These are phyloP conservation scores for Lagenaria siceraria DNA, from an alignment of 306 rosid genomes.

Conservation along the genomic window DNA sequence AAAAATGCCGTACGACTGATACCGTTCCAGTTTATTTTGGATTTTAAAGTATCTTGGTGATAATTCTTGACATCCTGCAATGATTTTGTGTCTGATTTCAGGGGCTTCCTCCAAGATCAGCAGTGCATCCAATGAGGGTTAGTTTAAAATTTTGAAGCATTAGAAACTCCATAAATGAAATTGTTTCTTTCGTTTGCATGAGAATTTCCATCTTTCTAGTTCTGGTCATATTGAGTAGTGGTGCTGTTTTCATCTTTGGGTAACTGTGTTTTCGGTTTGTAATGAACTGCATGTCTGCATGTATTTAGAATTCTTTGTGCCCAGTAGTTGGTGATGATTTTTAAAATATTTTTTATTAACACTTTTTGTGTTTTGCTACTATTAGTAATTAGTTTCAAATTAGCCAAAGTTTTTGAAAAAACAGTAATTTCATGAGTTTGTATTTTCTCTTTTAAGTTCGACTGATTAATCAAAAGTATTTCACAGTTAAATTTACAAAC, in stretches of 20 bases:
- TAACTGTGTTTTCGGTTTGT: background rate
- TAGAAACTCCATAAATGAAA: background rate
- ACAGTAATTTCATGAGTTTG: background rate
- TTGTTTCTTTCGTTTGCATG: background rate
- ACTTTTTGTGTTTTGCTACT: background rate
- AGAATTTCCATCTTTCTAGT: background rate
- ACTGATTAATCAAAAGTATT: background rate
- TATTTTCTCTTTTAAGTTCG: background rate
- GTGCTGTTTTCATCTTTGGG: background rate
- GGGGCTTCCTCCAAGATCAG: constrained; percentile 98
- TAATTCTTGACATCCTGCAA: constrained; percentile 5
- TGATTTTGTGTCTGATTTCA: constrained; percentile 27
- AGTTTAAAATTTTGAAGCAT: constrained; percentile 12
- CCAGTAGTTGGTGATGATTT: background rate
- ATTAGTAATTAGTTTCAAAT: background rate
- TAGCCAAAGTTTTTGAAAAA: background rate
- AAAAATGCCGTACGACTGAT: background rate
- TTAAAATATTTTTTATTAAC: too few species aligned
- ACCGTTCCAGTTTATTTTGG: background rate
- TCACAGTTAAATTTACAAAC: too few species aligned
- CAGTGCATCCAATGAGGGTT: constrained; percentile 99
- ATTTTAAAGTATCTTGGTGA: background rate
- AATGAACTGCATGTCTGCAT: background rate
- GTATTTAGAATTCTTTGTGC: background rate
- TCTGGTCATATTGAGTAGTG: background rate